phyloP scores from a whole-genome alignment of 345 rosid species.

The Theobroma cacao region DNA sequence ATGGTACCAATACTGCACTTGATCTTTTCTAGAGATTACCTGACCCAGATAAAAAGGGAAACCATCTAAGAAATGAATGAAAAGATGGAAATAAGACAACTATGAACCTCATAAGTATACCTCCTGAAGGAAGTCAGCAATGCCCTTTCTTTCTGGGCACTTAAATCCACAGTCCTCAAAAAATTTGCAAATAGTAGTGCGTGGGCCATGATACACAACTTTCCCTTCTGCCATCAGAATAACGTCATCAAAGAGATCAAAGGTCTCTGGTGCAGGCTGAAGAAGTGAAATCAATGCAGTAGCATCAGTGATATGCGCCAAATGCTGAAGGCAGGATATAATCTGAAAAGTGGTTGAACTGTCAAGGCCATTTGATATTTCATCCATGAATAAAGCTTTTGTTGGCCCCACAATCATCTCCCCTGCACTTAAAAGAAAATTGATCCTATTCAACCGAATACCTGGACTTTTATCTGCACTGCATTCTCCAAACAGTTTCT shows the following conservation, averaged over 20 bases:
- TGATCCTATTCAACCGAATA: not conserved
- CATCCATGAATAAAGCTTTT: constrained; percentile 72
- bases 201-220: constrained; percentile 62
- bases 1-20: constrained; percentile 51
- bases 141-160: constrained; percentile 64
- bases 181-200: constrained; percentile 30
- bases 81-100: constrained; percentile 24
- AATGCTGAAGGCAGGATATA: constrained; percentile 50
- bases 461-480: too few relatives aligned
- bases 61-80: not conserved
- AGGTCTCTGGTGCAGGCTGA: constrained; percentile 72
- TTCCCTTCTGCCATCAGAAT: constrained; percentile 65
- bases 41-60: not conserved
- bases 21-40: constrained; percentile 57
- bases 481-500: not conserved
- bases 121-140: constrained; percentile 71
- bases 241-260: constrained; percentile 63
- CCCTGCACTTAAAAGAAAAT: constrained; percentile 30
- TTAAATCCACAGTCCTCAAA: constrained; percentile 63
- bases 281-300: constrained; percentile 62
- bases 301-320: constrained; percentile 52
- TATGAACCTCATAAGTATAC: constrained; percentile 18
- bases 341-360: constrained; percentile 70
- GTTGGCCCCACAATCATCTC: constrained; percentile 75
- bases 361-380: constrained; percentile 71